A percentile compares a stretch with the other conserved stretches of the same genome.
These are phyloP conservation scores for Penicillium steckii DNA, from an alignment of 495 filamentous ascomycete genomes.

Conservation along the genomic window DNA sequence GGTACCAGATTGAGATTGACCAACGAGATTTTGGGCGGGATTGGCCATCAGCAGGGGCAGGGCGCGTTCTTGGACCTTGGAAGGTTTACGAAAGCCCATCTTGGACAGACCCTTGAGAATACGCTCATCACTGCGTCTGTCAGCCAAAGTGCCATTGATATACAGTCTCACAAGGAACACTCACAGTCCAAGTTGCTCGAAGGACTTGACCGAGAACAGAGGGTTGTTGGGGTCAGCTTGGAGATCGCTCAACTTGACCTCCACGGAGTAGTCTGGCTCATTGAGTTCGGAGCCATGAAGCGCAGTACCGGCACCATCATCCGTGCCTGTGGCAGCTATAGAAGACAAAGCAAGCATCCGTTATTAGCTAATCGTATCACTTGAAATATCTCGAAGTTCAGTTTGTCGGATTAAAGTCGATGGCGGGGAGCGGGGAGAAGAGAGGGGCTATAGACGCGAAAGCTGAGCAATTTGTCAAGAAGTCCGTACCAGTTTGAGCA, in stretches of 20 bases:
- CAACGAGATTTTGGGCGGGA: conserved; percentile 88
- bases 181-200: conserved; percentile 84
- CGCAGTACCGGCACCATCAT: conserved; percentile 40
- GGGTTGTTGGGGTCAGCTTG: conserved; percentile 86
- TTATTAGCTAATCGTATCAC: conserved; percentile 6
- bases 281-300: conserved; percentile 56
- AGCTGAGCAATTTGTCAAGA: conserved; percentile 1
- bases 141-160: background rate
- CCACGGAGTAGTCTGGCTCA: conserved; percentile 75
- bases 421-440: background rate
- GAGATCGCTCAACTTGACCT: conserved; percentile 87
- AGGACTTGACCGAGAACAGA: conserved; percentile 77
- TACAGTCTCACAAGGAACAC: conserved; percentile 25
- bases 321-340: conserved; percentile 28
- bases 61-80: conserved; percentile 93
- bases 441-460: background rate
- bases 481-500: conserved; percentile 4
- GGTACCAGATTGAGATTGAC: conserved; percentile 97
- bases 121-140: conserved; percentile 37
- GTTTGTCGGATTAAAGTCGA: too few relatives aligned
- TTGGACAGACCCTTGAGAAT: conserved; percentile 64
- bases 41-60: conserved; percentile 81
- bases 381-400: too few relatives aligned
- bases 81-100: conserved; percentile 92
- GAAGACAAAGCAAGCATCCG: conserved; percentile 4